Conservation (phyloP, 805 yeast species). For the Lipomyces japonicus region DNA sequence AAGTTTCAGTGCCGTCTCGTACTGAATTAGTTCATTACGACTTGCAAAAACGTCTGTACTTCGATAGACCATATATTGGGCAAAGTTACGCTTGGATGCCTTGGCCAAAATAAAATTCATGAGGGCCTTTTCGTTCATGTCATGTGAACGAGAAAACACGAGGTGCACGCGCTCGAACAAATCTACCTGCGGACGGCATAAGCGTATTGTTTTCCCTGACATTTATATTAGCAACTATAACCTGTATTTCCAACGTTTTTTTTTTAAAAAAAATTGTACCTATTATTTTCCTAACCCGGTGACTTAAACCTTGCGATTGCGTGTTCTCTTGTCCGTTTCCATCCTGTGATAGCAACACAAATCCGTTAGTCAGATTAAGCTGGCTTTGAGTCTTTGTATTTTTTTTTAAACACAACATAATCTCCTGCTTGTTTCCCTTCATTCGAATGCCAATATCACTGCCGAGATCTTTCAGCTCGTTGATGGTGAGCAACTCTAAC, state of each 20-base stretch:
- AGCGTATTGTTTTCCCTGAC: too few relatives aligned
- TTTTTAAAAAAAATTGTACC: constrained; percentile 4
- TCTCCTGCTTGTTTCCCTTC: constrained; percentile 13
- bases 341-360: constrained; percentile 16
- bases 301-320: constrained; percentile 3
- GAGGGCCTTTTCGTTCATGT: constrained; percentile 15
- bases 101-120: constrained; percentile 19
- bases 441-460: constrained; percentile 3
- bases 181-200: neutral
- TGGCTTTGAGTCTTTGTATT: constrained; percentile 14
- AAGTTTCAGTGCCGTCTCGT: constrained; percentile 20
- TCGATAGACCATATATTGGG: constrained; percentile 22
- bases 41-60: constrained; percentile 23
- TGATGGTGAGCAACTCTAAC: constrained; percentile 11
- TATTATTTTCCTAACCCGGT: constrained; percentile 7
- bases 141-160: constrained; percentile 21
- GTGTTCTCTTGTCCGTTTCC: constrained; percentile 6
- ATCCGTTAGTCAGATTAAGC: constrained; percentile 1
- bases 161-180: constrained; percentile 25
- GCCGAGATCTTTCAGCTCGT: constrained; percentile 21
- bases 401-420: constrained; percentile 10
- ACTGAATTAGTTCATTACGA: constrained; percentile 20
- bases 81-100: constrained; percentile 16
- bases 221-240: too few relatives aligned
- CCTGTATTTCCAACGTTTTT: too few relatives aligned